Percentiles rank a stretch among this genome's conserved stretches.
These are phyloP conservation scores for Penicillium sumatraense DNA, from an alignment of 2,329 filamentous ascomycete species.

Conservation along the genomic window DNA sequence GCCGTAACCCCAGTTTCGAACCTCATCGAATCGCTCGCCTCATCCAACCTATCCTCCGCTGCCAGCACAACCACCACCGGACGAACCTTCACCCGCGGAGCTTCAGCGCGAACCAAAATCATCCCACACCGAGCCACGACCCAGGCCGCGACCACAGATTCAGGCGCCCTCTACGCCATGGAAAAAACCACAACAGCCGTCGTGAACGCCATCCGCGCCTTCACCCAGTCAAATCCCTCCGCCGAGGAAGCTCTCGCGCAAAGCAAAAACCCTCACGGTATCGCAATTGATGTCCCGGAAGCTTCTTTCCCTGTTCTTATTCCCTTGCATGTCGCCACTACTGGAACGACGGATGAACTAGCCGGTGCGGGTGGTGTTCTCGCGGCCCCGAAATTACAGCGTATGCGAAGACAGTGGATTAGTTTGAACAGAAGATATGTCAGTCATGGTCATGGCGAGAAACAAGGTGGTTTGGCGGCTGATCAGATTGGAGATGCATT, in stretches of 20 bases:
- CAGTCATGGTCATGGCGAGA: conserved; percentile 40
- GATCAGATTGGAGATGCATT: conserved; percentile 50
- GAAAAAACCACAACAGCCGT: conserved; percentile 50
- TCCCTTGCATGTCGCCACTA: conserved; percentile 41
- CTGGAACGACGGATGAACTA: conserved; percentile 47
- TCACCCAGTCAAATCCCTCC: conserved; percentile 44
- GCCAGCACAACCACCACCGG: conserved; percentile 34
- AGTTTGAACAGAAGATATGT: conserved; percentile 49
- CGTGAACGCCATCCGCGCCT: conserved; percentile 46
- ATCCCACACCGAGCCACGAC: conserved; percentile 51
- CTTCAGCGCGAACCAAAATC: conserved; percentile 32
- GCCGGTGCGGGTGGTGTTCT: conserved; percentile 47
- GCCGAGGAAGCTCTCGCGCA: conserved; percentile 42
- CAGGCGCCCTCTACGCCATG: conserved; percentile 48
- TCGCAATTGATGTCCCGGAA: conserved; percentile 41
- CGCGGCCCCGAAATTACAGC: conserved; percentile 47
- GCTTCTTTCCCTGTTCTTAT: conserved; percentile 38
- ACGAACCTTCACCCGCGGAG: conserved; percentile 19
- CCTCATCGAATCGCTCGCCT: conserved; percentile 24
- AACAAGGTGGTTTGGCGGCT: conserved; percentile 35
- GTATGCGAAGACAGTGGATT: conserved; percentile 52
- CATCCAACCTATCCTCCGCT: conserved; percentile 28
- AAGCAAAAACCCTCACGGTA: conserved; percentile 29
- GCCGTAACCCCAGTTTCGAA: conserved; percentile 20
- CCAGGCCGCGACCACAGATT: conserved; percentile 43